Base-by-base conservation (phyloP, 2,329 filamentous ascomycete genomes). In the Sporothrix curviconia region DNA sequence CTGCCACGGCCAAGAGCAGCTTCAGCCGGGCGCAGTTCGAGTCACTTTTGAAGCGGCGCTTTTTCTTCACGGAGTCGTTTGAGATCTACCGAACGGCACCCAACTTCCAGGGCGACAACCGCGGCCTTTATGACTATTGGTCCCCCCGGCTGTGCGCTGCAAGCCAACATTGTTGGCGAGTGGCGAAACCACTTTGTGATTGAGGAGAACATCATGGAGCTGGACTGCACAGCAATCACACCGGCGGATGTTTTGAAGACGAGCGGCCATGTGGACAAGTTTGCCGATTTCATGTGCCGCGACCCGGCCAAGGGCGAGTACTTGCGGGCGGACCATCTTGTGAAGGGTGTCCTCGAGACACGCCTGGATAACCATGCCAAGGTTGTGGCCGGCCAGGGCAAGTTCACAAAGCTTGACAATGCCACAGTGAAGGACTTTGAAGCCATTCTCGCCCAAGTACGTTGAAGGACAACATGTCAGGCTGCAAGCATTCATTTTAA, bases 211-310 rank as follows among this genome's bases (percentile, higher is more conserved):
- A 96, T 96, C 90, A 84, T 95, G 64, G 90, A 95, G 76, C 85
- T 96, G 63, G 92, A 96, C 76, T 95, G 90, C 76, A 94, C 89
- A 37, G 94, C 92, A 75, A 75, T 99, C 69, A 99, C 94, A 40
- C 94, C 94, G 34, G 85, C 94, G 67, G 89, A 94, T 47, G 90
- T 99, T 36, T 83, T 99, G 69, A 95, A 97, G 81, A 96, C 92
- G 55, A 89, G 85, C 72, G 94, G 94, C 63, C 94, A 99, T 76
- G 94, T 97, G 63, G 92, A 96, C 73, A 95, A 95, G 74, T 97
- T 97, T 69, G 89, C 90, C 73, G 92, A 97, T 73, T 97, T 89
- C 90, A 96, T 97, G 92, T 96, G 90, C 85, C n/a, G 96, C 95
- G 94, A 99, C 73, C 90, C 92, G 62, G 95, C 95, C 81, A 96